A percentile compares a stretch with the other conserved stretches of the same genome.
These are phyloP conservation scores for Oehlia diaphana DNA, from an alignment of 192 early-diverging fungal genomes.

Conservation along the genomic window DNA sequence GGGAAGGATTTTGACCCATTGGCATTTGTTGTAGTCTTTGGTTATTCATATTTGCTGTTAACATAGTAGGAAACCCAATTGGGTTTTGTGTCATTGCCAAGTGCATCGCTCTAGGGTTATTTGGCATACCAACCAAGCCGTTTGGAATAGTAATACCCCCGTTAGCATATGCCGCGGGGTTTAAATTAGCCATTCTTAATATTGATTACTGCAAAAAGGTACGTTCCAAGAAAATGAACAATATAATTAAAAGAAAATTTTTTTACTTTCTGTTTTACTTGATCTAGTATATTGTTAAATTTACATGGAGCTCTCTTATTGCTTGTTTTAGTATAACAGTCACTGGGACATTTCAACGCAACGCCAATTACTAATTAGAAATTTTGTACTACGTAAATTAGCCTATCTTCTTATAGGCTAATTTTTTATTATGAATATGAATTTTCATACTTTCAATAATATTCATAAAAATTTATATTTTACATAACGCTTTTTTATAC, in stretches of 20 bases:
- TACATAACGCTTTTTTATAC: no score
- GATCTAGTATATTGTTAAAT: not conserved
- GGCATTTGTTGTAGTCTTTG: not conserved
- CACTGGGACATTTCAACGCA: no score
- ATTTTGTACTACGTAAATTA: no score
- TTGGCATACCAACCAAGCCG: not conserved
- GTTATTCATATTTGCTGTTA: not conserved
- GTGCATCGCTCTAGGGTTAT: slow-evolving; percentile 4
- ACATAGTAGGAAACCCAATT: not conserved
- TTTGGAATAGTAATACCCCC: not conserved
- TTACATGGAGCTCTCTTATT: not conserved
- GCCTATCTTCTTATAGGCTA: no score
- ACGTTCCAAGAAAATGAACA: not conserved
- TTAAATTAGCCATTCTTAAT: slow-evolving; percentile 1
- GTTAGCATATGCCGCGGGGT: not conserved
- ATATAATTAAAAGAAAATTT: not conserved
- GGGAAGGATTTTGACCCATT: not conserved
- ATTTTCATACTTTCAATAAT: no score
- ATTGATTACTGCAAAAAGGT: not conserved
- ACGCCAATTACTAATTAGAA: no score
- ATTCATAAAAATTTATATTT: no score
- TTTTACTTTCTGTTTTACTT: not conserved
- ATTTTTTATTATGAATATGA: not conserved
- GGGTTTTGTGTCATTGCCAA: slow-evolving; percentile 2
- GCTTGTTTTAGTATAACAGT: not conserved